Percentiles rank a stretch among this genome's conserved stretches.
phyloP scores from a whole-genome alignment of 1,139 yeast species.

The Pichia terricola region DNA sequence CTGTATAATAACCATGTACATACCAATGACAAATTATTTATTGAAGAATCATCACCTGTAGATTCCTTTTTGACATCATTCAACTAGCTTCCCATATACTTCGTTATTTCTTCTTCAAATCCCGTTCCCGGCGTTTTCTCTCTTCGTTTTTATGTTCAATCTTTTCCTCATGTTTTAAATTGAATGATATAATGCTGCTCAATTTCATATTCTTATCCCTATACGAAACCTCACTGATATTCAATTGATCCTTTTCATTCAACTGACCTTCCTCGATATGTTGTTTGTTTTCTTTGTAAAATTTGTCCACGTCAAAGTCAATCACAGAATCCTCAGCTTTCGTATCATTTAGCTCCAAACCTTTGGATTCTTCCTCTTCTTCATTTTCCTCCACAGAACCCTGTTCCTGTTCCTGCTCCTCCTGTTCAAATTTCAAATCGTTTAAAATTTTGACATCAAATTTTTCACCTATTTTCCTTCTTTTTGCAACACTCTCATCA shows the following conservation, averaged over 20 bases:
- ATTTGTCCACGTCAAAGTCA: slow-evolving; percentile 19
- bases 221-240: background rate
- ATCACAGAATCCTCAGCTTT: too few relatives aligned
- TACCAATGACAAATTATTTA: too few relatives aligned
- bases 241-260: background rate
- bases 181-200: background rate
- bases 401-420: background rate
- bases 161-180: background rate
- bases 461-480: background rate
- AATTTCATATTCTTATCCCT: background rate
- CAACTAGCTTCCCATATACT: background rate
- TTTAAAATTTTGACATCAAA: background rate
- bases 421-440: background rate
- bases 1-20: background rate
- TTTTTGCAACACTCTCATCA: too few relatives aligned
- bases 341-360: too few relatives aligned
- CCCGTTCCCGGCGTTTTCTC: background rate
- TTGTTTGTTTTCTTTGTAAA: slow-evolving; percentile 19
- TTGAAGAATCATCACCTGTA: too few relatives aligned
- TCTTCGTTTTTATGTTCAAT: background rate
- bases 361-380: too few relatives aligned
- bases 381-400: background rate
- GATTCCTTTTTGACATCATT: background rate
- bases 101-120: background rate
- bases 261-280: slow-evolving; percentile 20